phyloP scores from a whole-genome alignment of 805 yeast species.

The Kregervanrija fluxuum region DNA sequence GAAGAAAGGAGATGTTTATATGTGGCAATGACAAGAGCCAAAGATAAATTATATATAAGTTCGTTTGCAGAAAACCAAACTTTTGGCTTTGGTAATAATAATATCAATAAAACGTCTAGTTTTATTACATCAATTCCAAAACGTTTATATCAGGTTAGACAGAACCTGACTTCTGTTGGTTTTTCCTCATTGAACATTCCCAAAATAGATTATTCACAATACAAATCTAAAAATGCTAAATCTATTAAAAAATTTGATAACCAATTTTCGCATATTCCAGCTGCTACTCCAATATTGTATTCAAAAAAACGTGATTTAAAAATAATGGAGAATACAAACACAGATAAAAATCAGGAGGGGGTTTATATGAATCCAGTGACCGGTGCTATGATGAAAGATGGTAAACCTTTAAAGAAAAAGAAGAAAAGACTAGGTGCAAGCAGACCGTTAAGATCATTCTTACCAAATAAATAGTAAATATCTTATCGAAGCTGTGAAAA shows the following conservation, averaged over 20 bases:
- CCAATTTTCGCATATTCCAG: constrained; percentile 6
- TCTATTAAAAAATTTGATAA: not conserved
- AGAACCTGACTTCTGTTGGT: not conserved
- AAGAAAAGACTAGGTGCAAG: constrained; percentile 24
- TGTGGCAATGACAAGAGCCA: constrained; percentile 86
- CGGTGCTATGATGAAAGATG: constrained; percentile 3
- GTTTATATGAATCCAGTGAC: constrained; percentile 6
- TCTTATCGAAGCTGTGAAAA: too few relatives aligned
- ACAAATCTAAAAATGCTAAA: constrained; percentile 3
- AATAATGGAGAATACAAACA: too few relatives aligned
- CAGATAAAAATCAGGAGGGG: too few relatives aligned
- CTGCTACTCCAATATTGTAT: constrained; percentile 1
- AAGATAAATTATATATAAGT: constrained; percentile 27
- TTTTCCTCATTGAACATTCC: not conserved
- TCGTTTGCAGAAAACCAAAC: constrained; percentile 14
- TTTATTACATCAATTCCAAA: not conserved
- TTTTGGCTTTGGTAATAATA: constrained; percentile 10
- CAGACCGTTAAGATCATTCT: constrained; percentile 16
- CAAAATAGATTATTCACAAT: not conserved
- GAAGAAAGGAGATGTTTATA: constrained; percentile 84
- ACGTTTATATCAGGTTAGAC: too few relatives aligned
- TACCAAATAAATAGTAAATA: constrained; percentile 4
- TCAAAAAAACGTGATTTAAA: too few relatives aligned
- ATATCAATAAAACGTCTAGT: not conserved
- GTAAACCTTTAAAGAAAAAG: constrained; percentile 2